Base-by-base conservation (phyloP, 2,329 filamentous ascomycete genomes). In the Colletotrichum tropicicola region DNA sequence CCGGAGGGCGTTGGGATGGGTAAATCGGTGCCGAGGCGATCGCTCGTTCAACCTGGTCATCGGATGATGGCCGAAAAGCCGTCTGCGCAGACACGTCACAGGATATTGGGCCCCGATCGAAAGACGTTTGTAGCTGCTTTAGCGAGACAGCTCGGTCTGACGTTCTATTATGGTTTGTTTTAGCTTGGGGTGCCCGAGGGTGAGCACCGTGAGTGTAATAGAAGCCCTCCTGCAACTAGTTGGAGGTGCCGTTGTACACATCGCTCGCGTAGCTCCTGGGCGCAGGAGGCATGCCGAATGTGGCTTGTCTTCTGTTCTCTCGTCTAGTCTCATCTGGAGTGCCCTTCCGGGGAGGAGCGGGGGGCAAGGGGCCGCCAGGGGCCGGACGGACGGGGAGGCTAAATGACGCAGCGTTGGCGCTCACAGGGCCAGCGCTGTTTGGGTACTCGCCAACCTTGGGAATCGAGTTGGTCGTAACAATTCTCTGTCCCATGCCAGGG, bases 321-420 rank as follows among this genome's bases (percentile, higher is more conserved):
- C 81, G 80, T 59, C 84, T 83, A 54, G 80, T 68, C 44, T 88
- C 85, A 59, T 88, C 86, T 3, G 83, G 78, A 23, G 82, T 85
- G 69, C 85, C 82, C 74, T 87, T 88, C 70, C 84, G 83, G 37
- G 84, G 83, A 37, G 85, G 87, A n/a, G 88, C 84, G 19, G 89
- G 84, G 51, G 87, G 88, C 30, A 90, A 80, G 8, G 86, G 82
- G 10, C 85, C 87, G 8, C 81, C 85, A 39, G 89, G 87, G 28
- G 85, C 89, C 45, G 86, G 83, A 48, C 91, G 86, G 62, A 91
- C 85, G 1, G 91, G 89, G 51, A 93, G 79, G 35, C 84, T 86
- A 59, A 91, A 90, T 3, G 85, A 87, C 15, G 81, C 75, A 54
- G 78, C 78, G 65, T 78, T 82, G 44, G 81, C 79, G 69, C 82